Evolutionary conservation across 371 early-diverging fungal genomes (phyloP).

Genomic region (Dichotomocladium elegans): DNA sequence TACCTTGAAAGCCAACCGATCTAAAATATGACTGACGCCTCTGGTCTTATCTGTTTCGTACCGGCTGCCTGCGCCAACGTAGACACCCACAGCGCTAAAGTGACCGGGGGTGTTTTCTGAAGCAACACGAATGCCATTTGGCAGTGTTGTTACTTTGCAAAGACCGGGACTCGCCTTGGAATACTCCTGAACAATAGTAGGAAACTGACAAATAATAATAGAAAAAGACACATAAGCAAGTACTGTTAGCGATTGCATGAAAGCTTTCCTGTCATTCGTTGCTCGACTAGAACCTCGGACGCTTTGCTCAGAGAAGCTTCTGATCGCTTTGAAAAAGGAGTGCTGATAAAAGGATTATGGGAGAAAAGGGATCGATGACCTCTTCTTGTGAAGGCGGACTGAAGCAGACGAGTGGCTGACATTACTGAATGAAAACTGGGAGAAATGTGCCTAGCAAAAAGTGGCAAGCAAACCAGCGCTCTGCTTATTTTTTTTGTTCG

Average conservation of each 20-base stretch:
- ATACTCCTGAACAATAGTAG: constrained; percentile 41
- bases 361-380: not conserved
- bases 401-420: constrained; percentile 9
- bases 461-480: no score
- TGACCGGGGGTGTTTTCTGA: constrained; percentile 82
- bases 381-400: constrained; percentile 4
- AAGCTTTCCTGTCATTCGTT: no score
- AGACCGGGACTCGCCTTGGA: constrained; percentile 38
- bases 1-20: constrained; percentile 92
- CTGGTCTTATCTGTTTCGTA: constrained; percentile 72
- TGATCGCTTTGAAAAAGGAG: constrained; percentile 1
- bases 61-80: constrained; percentile 86
- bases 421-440: no score
- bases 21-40: constrained; percentile 83
- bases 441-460: no score
- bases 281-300: not conserved
- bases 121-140: constrained; percentile 86
- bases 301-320: constrained; percentile 3
- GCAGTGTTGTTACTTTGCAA: constrained; percentile 66
- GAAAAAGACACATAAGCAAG: not conserved
- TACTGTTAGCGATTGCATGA: no score
- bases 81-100: constrained; percentile 86
- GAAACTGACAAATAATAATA: constrained; percentile 9
- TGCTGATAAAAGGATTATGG: not conserved
- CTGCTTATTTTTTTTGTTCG: no score